phyloP scores from a whole-genome alignment of 2,329 filamentous ascomycete species.

The Aspergillus pseudonomiae region DNA sequence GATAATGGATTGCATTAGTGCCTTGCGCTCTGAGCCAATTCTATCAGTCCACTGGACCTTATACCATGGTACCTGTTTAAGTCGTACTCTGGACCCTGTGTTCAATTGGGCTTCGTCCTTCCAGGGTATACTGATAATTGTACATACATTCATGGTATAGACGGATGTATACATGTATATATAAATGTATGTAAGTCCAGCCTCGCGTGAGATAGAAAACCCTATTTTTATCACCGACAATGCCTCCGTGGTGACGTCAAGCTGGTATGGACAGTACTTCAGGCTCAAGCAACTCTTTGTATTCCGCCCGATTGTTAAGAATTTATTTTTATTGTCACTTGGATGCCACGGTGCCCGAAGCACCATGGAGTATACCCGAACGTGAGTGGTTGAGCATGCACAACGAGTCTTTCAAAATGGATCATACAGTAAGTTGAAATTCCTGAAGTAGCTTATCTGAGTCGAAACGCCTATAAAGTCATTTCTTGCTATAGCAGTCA shows the following conservation, averaged over 20 bases:
- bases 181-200: background rate
- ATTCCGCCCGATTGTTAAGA: background rate
- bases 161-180: background rate
- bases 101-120: background rate
- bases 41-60: background rate
- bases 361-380: background rate
- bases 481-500: background rate
- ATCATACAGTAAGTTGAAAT: background rate
- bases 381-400: background rate
- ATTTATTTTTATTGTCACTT: conserved; percentile 1
- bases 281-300: background rate
- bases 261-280: background rate
- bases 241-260: background rate
- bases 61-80: background rate
- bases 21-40: background rate
- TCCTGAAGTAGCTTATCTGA: background rate
- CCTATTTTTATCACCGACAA: background rate
- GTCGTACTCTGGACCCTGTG: background rate
- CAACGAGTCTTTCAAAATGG: background rate
- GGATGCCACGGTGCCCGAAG: background rate
- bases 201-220: background rate
- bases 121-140: background rate
- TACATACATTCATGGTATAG: background rate
- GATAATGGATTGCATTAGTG: conserved; percentile 2
- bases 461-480: background rate